Evolutionary conservation across 2,329 filamentous ascomycete genomes (phyloP).

Genomic region (Botrytis cinerea): DNA sequence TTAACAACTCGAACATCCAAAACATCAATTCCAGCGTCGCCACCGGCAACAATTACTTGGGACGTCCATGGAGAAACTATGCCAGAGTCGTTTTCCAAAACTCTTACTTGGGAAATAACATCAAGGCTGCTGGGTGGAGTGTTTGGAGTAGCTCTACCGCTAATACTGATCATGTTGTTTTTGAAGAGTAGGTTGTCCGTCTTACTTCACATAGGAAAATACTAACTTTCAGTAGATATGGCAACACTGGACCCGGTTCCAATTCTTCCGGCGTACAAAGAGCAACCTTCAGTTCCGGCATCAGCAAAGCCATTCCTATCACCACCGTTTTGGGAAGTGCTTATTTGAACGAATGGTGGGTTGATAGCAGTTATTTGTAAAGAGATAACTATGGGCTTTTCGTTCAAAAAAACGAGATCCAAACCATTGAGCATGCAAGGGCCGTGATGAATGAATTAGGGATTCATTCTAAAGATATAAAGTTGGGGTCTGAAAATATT

Average conservation of each 20-base stretch:
- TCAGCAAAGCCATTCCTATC: slow-evolving; percentile 22
- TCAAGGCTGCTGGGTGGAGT: slow-evolving; percentile 54
- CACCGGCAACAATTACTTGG: slow-evolving; percentile 49
- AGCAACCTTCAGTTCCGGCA: slow-evolving; percentile 28
- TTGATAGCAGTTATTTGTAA: slow-evolving; percentile 27
- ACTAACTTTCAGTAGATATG: background rate
- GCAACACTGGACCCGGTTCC: slow-evolving; percentile 52
- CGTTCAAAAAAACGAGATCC: background rate
- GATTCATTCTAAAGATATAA: background rate
- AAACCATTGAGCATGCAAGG: background rate
- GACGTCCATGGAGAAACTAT: slow-evolving; percentile 53
- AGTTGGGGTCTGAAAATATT: background rate
- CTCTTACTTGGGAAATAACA: slow-evolving; percentile 49
- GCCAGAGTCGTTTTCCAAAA: slow-evolving; percentile 54
- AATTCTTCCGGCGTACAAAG: slow-evolving; percentile 22
- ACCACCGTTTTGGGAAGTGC: slow-evolving; percentile 28
- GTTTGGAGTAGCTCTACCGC: slow-evolving; percentile 47
- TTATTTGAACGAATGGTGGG: slow-evolving; percentile 29
- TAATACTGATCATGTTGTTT: background rate
- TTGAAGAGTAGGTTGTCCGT: slow-evolving; percentile 1
- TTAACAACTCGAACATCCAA: slow-evolving; percentile 53
- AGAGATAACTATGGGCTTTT: background rate
- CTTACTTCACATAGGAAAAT: background rate
- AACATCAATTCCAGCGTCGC: slow-evolving; percentile 46
- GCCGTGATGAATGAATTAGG: background rate